Evolutionary conservation across 768 basidiomycete species (phyloP).

Genomic region (Cantharellus anzutake): DNA sequence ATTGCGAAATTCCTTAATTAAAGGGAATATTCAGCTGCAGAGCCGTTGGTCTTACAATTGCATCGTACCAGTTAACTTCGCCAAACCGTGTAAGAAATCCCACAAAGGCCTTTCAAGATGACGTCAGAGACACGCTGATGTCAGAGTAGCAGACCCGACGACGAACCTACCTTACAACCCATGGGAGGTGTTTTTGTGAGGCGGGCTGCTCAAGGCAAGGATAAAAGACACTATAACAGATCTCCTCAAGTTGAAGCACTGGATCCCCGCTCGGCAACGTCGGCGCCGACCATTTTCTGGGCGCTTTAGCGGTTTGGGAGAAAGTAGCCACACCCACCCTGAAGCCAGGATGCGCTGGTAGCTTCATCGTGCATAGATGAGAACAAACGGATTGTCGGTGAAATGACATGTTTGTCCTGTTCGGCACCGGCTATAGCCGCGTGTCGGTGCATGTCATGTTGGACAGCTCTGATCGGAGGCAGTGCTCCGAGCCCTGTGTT

Average conservation of each 20-base stretch:
- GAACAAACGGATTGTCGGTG: not conserved
- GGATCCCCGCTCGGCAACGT: constrained; percentile 13
- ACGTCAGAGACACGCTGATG: not conserved
- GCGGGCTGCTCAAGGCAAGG: constrained; percentile 25
- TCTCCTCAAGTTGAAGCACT: constrained; percentile 38
- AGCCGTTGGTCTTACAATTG: not conserved
- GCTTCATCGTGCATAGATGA: not conserved
- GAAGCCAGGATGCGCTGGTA: not conserved
- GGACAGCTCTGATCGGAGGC: not conserved
- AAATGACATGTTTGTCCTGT: not conserved
- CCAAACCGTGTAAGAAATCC: constrained; percentile 30
- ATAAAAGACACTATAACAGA: constrained; percentile 46
- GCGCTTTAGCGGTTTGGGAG: not conserved
- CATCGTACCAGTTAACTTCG: constrained; percentile 27
- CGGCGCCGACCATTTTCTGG: not conserved
- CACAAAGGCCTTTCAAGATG: constrained; percentile 18
- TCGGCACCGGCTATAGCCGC: not conserved
- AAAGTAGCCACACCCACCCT: not conserved
- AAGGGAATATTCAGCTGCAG: not conserved
- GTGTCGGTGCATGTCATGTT: not conserved
- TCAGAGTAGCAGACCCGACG: not conserved
- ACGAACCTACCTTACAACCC: constrained; percentile 34
- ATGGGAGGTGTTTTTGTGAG: constrained; percentile 27
- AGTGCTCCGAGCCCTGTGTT: too few species aligned
- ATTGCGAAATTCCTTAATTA: not conserved